phyloP scores from a whole-genome alignment of 2,329 filamentous ascomycete genomes.

The Xylaria arbuscula region DNA sequence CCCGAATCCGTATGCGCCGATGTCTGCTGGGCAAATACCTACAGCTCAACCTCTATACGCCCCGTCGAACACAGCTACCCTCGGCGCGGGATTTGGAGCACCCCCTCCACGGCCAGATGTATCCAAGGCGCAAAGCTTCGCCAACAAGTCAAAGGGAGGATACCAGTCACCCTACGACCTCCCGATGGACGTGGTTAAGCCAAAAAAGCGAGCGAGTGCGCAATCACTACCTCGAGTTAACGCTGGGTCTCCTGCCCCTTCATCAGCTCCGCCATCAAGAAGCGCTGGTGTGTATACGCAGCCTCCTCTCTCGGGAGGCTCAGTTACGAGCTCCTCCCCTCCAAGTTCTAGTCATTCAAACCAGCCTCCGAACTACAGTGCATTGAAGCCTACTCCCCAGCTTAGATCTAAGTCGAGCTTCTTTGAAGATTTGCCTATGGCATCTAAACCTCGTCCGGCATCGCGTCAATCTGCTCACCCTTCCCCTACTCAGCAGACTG shows the following conservation, averaged over 20 bases:
- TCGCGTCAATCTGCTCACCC: constrained; percentile 63
- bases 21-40: constrained; percentile 51
- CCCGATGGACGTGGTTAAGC: constrained; percentile 85
- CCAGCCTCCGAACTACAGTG: constrained; percentile 48
- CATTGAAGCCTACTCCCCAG: constrained; percentile 51
- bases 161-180: constrained; percentile 96
- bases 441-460: constrained; percentile 69
- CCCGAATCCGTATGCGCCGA: constrained; percentile 61
- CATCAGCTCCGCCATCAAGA: constrained; percentile 67
- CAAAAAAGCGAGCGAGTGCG: constrained; percentile 72
- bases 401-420: constrained; percentile 66
- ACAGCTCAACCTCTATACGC: constrained; percentile 45
- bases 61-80: constrained; percentile 47
- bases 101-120: constrained; percentile 58
- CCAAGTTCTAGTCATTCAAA: constrained; percentile 54
- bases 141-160: constrained; percentile 87
- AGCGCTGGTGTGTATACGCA: constrained; percentile 68
- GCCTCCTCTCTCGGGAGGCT: constrained; percentile 44
- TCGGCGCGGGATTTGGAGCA: constrained; percentile 52
- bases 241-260: constrained; percentile 46
- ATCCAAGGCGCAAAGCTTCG: constrained; percentile 82
- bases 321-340: constrained; percentile 47
- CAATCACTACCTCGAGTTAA: constrained; percentile 64
- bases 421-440: constrained; percentile 80
- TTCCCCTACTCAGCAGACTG: constrained; percentile 56